Evolutionary conservation across 2,329 filamentous ascomycete species (phyloP), one percentile per base, ranked within the genome.

Genomic region (Chrysoporthe deuterocubensis): DNA sequence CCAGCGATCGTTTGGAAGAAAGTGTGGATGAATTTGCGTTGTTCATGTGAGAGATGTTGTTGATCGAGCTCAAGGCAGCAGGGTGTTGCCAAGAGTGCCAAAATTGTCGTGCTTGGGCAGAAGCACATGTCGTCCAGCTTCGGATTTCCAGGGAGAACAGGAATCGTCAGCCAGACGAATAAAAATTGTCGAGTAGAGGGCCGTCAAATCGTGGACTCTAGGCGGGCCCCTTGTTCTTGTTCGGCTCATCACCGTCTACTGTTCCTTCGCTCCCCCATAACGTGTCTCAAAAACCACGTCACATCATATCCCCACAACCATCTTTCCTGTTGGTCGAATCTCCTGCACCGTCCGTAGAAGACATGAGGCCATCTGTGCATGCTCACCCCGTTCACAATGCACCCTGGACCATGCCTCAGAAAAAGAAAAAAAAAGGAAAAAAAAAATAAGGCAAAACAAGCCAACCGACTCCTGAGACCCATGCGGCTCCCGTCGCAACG

Each of bases 11-110:
- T 26, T 7, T 32, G 11, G 16, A 54, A 32, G 26, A 34, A 7
- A 13, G 9, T 9, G 37, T 40, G 26, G 26, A 26, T 26, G 26
- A 54, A 21, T 14, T 54, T 13, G 50, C 21, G 4, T 34, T 16
- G 5, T 9, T 14, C 21, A 11, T 32, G 21, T 34, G 21, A 34
- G 54, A 21, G n/a, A 26, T 13, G 37, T 13, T 57, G 26, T 59
- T 37, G 61, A 52, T 42, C 40, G 13, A 56, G 43, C 46, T 64
- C 67, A 50, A 65, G 62, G 58, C 54, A 52, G 37, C 16, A 34
- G 4, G 13, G 40, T n/a, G 56, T 26, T 64, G 62, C 57, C 67
- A 65, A 40, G 62, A 64, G 60, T 52, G 48, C 50, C 62, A 57
- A 52, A 52, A n/a, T 52, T 64, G 62, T 65, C 61, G 57, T 65